phyloP scores from a whole-genome alignment of 805 yeast species.

The Komagataella kurtzmanii region DNA sequence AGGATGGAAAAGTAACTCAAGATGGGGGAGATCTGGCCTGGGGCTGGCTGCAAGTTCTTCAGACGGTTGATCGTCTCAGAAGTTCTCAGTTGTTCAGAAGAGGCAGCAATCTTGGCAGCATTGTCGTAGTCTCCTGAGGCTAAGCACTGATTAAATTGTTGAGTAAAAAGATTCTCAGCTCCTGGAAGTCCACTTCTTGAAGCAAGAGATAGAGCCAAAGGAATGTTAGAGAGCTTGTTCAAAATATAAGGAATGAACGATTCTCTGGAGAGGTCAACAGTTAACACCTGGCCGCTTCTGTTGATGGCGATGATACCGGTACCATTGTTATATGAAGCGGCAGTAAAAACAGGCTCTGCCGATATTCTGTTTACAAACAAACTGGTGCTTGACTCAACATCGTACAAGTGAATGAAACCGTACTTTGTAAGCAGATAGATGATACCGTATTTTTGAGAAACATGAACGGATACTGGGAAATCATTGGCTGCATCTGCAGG shows the following conservation, averaged over 20 bases:
- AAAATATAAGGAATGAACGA: constrained; percentile 84
- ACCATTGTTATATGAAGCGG: constrained; percentile 54
- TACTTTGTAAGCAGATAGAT: constrained; percentile 84
- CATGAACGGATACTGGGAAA: constrained; percentile 88
- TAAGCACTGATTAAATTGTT: constrained; percentile 81
- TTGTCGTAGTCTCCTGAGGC: constrained; percentile 76
- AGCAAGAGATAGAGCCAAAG: constrained; percentile 77
- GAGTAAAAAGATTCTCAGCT: constrained; percentile 82
- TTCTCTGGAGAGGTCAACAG: constrained; percentile 77
- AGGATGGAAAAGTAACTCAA: constrained; percentile 84
- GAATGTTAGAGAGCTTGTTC: constrained; percentile 73
- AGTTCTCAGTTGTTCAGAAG: constrained; percentile 85
- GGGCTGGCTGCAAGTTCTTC: constrained; percentile 81
- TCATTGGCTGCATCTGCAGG: constrained; percentile 95
- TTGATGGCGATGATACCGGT: constrained; percentile 89
- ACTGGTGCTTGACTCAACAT: constrained; percentile 82
- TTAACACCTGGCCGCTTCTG: constrained; percentile 88
- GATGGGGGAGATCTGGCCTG: constrained; percentile 91
- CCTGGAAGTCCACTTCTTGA: constrained; percentile 96
- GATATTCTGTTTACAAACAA: constrained; percentile 94
- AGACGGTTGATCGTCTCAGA: constrained; percentile 88
- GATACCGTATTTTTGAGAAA: constrained; percentile 77
- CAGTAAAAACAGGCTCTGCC: constrained; percentile 89
- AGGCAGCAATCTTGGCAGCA: constrained; percentile 96
- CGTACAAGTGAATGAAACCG: constrained; percentile 94